Conservation (phyloP, 2,329 filamentous ascomycete genomes). For the Penicillium sp. region DNA sequence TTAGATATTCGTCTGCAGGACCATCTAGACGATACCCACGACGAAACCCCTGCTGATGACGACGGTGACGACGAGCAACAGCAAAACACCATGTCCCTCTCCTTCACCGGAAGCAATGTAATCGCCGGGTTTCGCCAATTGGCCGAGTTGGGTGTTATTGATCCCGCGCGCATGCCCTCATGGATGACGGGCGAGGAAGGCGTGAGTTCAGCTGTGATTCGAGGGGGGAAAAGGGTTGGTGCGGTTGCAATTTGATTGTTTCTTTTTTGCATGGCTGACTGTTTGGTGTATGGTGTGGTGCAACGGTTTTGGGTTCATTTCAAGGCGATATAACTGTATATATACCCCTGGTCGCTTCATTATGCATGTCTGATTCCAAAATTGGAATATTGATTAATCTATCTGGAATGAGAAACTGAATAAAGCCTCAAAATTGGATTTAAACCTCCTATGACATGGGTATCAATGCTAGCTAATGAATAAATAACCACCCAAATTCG, state of each 20-base stretch:
- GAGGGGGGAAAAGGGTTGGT: slow-evolving; percentile 47
- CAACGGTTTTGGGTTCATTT: background rate
- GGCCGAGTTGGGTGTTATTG: slow-evolving; percentile 67
- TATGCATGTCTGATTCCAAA: no score
- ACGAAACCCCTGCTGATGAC: slow-evolving; percentile 15
- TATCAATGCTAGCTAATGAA: background rate
- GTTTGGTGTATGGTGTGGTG: background rate
- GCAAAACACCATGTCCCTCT: slow-evolving; percentile 45
- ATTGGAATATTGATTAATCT: no score
- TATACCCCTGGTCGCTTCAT: background rate
- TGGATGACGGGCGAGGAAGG: slow-evolving; percentile 90
- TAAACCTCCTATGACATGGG: background rate
- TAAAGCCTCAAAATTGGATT: background rate
- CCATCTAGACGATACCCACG: slow-evolving; percentile 7
- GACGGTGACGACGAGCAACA: slow-evolving; percentile 6
- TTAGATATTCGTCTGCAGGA: slow-evolving; percentile 51
- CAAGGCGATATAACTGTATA: background rate
- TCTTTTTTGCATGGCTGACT: background rate
- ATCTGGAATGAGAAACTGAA: background rate
- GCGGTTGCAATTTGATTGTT: background rate
- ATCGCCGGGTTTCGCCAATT: slow-evolving; percentile 76
- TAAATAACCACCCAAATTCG: no score
- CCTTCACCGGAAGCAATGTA: slow-evolving; percentile 71
- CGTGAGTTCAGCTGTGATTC: slow-evolving; percentile 68
- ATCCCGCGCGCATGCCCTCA: slow-evolving; percentile 75